Percentiles rank a stretch among this genome's conserved stretches.
Conservation (phyloP, 2,329 filamentous ascomycete genomes). For the Trichoderma atroviride region DNA sequence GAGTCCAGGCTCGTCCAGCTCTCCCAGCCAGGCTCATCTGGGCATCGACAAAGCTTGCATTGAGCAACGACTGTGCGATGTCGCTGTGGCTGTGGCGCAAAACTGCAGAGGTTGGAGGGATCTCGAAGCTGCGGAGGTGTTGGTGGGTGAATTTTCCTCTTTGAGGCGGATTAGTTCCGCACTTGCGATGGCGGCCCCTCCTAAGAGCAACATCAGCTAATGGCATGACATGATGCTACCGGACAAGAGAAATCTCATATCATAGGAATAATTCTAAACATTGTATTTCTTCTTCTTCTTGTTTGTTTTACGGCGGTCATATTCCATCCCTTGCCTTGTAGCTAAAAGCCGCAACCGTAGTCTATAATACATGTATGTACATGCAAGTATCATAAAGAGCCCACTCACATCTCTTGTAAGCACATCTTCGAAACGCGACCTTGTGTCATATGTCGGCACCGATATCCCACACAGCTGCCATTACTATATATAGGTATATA, state of each 20-base stretch:
- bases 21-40: conserved; percentile 45
- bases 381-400: background rate
- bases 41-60: conserved; percentile 27
- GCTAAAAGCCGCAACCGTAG: background rate
- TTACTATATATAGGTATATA: conserved; percentile 22
- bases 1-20: conserved; percentile 44
- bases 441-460: background rate
- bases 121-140: background rate
- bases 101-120: background rate
- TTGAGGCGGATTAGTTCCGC: conserved; percentile 21
- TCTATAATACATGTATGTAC: background rate
- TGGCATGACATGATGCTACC: background rate
- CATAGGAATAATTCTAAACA: background rate
- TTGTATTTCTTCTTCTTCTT: background rate
- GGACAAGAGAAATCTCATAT: background rate
- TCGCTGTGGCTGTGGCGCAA: conserved; percentile 1
- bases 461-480: conserved; percentile 7
- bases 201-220: background rate
- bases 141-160: background rate
- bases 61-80: conserved; percentile 21
- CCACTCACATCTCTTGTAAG: background rate
- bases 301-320: background rate
- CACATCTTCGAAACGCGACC: background rate
- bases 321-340: background rate
- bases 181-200: conserved; percentile 4